Percentiles rank a stretch among this genome's conserved stretches.
Evolutionary conservation across 495 filamentous ascomycete species (phyloP).

Genomic region (Jackrogersella minutella): DNA sequence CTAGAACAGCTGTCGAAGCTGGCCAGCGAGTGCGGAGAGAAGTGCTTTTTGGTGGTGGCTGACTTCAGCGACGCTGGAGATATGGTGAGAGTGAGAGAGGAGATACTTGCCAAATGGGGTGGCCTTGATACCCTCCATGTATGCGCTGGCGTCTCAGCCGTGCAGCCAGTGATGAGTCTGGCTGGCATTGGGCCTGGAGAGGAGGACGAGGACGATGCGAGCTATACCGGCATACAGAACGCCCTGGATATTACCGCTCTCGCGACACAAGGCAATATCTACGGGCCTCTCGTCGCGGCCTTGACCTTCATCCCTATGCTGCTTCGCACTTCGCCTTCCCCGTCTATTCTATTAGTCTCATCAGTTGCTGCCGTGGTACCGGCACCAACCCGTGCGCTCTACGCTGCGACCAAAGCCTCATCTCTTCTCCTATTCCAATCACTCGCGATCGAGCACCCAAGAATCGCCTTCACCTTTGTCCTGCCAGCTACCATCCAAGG

Average conservation of each 20-base stretch:
- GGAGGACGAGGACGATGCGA: conserved; percentile 25
- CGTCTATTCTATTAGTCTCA: conserved; percentile 40
- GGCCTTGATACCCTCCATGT: conserved; percentile 43
- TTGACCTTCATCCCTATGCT: conserved; percentile 43
- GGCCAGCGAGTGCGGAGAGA: conserved; percentile 38
- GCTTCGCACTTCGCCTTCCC: conserved; percentile 40
- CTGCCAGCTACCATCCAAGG: conserved; percentile 45
- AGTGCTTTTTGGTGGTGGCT: conserved; percentile 35
- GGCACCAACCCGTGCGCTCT: conserved; percentile 44
- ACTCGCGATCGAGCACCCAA: conserved; percentile 44
- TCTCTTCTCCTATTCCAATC: conserved; percentile 44
- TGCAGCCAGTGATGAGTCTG: conserved; percentile 44
- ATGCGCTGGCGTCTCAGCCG: conserved; percentile 45
- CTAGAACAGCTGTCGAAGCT: conserved; percentile 31
- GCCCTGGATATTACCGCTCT: conserved; percentile 26
- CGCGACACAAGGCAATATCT: conserved; percentile 41
- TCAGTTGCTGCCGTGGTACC: conserved; percentile 45
- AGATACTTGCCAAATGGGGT: conserved; percentile 32
- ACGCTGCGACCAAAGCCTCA: conserved; percentile 45
- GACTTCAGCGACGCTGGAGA: conserved; percentile 37
- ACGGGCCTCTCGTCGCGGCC: conserved; percentile 38
- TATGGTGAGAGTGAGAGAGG: conserved; percentile 37
- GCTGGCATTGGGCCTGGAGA: conserved; percentile 29
- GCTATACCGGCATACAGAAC: conserved; percentile 25
- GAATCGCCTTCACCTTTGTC: conserved; percentile 39